Conservation (phyloP, 179 eudicot species). For the Silene coronaria region DNA sequence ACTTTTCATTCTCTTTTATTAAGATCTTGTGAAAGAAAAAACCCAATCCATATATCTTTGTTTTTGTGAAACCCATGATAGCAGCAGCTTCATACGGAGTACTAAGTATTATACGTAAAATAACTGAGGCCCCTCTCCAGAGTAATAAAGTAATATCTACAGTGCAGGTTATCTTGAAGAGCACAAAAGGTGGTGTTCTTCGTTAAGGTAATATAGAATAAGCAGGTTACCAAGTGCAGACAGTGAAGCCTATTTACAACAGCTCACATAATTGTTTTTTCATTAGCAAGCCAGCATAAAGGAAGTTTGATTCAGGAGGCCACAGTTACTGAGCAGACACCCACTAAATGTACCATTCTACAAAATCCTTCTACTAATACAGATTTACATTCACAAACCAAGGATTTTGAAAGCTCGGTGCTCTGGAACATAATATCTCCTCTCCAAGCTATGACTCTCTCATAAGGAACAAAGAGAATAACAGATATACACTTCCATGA, state of each 20-base stretch:
- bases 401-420: not conserved
- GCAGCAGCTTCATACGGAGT: not conserved
- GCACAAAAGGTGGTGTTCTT: not conserved
- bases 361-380: no score
- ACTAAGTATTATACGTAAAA: no score
- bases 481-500: no score
- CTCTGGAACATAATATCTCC: not conserved
- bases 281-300: not conserved
- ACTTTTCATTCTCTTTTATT: no score
- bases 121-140: no score
- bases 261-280: not conserved
- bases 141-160: not conserved
- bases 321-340: not conserved
- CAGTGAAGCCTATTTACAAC: not conserved
- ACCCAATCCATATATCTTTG: not conserved
- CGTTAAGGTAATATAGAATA: not conserved
- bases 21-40: not conserved
- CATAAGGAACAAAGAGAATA: no score
- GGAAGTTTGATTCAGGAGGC: not conserved
- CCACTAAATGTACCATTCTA: no score
- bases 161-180: not conserved
- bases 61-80: not conserved
- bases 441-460: not conserved
- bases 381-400: no score
- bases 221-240: not conserved